Base-by-base conservation (phyloP, 2,329 filamentous ascomycete species). In the Ophiostoma sp. region DNA sequence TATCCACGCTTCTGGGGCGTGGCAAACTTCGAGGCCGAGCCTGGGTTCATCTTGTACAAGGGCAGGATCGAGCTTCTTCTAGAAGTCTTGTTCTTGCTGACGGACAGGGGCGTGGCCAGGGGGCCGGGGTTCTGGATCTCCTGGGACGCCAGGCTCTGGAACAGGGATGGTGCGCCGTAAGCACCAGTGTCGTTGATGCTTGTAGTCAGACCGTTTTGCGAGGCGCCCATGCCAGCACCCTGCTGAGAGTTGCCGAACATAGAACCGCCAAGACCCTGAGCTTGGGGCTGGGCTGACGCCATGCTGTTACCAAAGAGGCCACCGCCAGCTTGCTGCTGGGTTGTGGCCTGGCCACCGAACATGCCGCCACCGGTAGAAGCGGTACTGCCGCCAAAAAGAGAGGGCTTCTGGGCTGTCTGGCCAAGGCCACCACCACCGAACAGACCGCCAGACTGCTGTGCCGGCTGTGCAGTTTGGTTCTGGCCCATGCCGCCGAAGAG, bases 1-100 rank as follows among this genome's bases (percentile, higher is more conserved):
- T 92, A 97, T 5, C 92, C 92, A 68, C 90, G 86, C 79, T 92
- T 94, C 73, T 93, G 91, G 0, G 93, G 93, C 0, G 93, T 97
- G 42, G 88, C 85, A 68, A 93, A 88, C 64, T 93, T 89, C 36
- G 90, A 89, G 8, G 91, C 88, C 45, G 91, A 91, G 64, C 87
- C 86, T 0, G 93, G 92, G 64, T 92, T 94, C 72, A 96, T 84
- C 79, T 93, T 95, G 81, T 94, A 93, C 76, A 95, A 88, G 2
- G 93, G 93, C 67, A 97, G 79, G 60, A 94, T 90, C 9, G 91
- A 89, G 72, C 86, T 88, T 76, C 92, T 90, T 77, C 91, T 91
- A 68, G 89, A 84, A 8, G 72, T 73, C 79, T 92, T 94, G 49
- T 81, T 80, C 77, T 87, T 89, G 74, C 87, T 89, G 72, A 88